Base-by-base conservation (phyloP, 2,329 filamentous ascomycete species). In the Monosporascus ibericus region DNA sequence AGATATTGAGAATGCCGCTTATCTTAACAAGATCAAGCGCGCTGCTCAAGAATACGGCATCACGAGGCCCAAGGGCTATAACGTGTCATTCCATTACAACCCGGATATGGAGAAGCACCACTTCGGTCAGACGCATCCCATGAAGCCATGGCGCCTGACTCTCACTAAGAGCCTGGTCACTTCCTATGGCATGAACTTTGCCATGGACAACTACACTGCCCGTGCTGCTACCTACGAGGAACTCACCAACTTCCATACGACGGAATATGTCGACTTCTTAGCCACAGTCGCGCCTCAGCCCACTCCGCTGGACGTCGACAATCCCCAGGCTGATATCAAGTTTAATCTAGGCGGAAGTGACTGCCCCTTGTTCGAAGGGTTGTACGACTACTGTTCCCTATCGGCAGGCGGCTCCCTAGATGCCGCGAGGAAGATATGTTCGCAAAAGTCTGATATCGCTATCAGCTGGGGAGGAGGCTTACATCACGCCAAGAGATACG, bases 81-180 rank as follows among this genome's bases (percentile, higher is more conserved):
- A 81, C 34, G 92, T 99, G 47, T 96, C 92, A 9, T 97, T 92
- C 72, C 94, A 99, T 70, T 90, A 91, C 73, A 96, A 96, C 65
- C 89, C 92, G 1, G 85, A 90, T 55, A 95, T 97, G 68, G 94
- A 99, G 73, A 88, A 88, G 67, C 92, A 97, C 71, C 94, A 99
- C 70, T 99, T 99, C 69, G 94, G 94, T 59, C 87, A 90, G 72
- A 92, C 90, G 9, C 94, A 99, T 75, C 94, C 94, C 20, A 99
- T 99, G 94, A 99, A 99, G 70, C 94, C 94, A 54, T 97, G 94
- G 92, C 89, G 94, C 37, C 76, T 99, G 58, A 96, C 92, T 17
- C 80, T 99, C 51, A 95, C 94, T 52, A 97, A 99, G 70, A 90
- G 94, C 63, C 82, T 99, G 47, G 90, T 99, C 58, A 86, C 95